These are phyloP conservation scores for Bryoglossum gracile DNA, from an alignment of 495 filamentous ascomycete species.

Conservation along the genomic window DNA sequence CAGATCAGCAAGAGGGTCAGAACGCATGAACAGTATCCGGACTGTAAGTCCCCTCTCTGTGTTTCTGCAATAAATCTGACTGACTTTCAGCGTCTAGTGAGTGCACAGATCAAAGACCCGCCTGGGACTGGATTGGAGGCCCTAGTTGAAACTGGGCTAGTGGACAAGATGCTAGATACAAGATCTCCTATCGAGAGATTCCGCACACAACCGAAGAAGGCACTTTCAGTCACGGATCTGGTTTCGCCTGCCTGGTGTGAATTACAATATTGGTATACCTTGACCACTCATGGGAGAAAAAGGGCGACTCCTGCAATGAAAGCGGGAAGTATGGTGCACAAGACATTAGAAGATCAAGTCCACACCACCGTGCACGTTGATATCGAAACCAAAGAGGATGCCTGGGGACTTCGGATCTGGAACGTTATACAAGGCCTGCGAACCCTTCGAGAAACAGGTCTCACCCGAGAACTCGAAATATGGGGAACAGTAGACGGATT, in stretches of 20 bases:
- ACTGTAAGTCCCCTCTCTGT: constrained; percentile 34
- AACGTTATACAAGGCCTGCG: constrained; percentile 84
- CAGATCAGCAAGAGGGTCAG: constrained; percentile 17
- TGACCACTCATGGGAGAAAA: constrained; percentile 66
- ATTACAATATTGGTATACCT: constrained; percentile 81
- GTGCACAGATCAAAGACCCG: constrained; percentile 27
- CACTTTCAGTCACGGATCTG: constrained; percentile 85
- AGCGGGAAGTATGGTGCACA: constrained; percentile 67
- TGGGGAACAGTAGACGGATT: constrained; percentile 83
- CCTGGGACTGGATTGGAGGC: neutral
- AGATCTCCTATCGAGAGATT: constrained; percentile 58
- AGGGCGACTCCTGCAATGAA: constrained; percentile 75
- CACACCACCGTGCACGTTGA: constrained; percentile 67
- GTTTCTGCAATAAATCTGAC: constrained; percentile 38
- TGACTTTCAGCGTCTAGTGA: constrained; percentile 62
- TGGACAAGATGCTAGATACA: constrained; percentile 18
- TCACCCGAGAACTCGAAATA: constrained; percentile 86
- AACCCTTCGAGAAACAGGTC: constrained; percentile 64
- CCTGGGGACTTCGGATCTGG: constrained; percentile 78
- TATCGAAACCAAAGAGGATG: constrained; percentile 70
- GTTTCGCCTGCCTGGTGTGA: constrained; percentile 92
- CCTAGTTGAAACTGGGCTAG: neutral
- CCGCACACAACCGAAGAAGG: constrained; percentile 64
- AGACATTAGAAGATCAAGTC: constrained; percentile 77
- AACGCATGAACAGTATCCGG: constrained; percentile 34